Conservation (phyloP, 768 basidiomycete species). For the Lentinula edodes region DNA sequence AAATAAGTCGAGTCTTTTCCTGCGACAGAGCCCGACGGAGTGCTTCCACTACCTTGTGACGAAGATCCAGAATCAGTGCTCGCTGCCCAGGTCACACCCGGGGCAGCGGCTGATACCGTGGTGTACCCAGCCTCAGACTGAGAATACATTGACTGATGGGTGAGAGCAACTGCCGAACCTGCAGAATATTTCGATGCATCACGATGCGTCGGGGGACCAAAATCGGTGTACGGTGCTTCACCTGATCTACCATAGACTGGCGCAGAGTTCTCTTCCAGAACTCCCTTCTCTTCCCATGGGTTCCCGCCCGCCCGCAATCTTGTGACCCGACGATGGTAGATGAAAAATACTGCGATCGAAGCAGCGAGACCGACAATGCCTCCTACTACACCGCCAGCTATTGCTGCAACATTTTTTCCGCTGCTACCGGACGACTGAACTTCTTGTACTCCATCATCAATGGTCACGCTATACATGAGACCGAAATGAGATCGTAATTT, state of each 20-base stretch:
- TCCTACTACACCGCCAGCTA: not conserved
- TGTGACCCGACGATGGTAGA: not conserved
- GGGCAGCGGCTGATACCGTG: not conserved
- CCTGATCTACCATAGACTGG: not conserved
- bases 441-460: not conserved
- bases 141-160: not conserved
- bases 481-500: not conserved
- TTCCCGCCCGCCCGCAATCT: not conserved
- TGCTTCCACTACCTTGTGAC: not conserved
- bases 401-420: not conserved
- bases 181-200: not conserved
- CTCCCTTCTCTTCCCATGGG: not conserved
- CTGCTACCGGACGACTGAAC: not conserved
- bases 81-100: not conserved
- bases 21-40: not conserved
- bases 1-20: not conserved
- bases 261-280: not conserved
- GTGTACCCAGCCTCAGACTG: not conserved
- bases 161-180: not conserved
- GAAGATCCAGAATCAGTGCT: not conserved
- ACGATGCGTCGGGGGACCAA: not conserved
- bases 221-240: not conserved
- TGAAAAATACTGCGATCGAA: not conserved
- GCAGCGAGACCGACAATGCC: not conserved
- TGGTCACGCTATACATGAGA: not conserved